Percentiles rank a stretch among this genome's conserved stretches.
Conservation (phyloP, 805 yeast genomes). For the Candida sanyiensis region DNA sequence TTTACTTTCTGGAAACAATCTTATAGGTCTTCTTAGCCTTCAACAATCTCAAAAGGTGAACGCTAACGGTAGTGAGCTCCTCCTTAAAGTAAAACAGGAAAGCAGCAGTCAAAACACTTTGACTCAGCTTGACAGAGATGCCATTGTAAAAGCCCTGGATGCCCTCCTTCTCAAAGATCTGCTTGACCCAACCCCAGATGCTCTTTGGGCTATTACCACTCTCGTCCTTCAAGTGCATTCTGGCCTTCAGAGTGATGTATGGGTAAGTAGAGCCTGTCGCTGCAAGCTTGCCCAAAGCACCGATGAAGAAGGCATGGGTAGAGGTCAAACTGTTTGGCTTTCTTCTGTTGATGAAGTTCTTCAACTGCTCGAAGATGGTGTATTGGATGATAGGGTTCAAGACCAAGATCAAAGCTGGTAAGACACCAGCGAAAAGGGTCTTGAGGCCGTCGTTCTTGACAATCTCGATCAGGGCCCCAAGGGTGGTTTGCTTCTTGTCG, state of each 20-base stretch:
- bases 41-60: conserved; percentile 44
- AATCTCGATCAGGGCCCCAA: conserved; percentile 56
- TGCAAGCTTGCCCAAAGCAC: conserved; percentile 82
- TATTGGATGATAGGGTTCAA: conserved; percentile 88
- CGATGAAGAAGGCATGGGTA: conserved; percentile 74
- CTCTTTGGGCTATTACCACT: conserved; percentile 26
- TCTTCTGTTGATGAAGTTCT: conserved; percentile 53
- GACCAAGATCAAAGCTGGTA: conserved; percentile 84
- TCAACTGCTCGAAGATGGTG: conserved; percentile 83
- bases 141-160: conserved; percentile 77
- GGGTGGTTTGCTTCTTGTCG: conserved; percentile 34
- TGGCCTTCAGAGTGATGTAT: conserved; percentile 80
- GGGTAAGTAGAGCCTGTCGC: conserved; percentile 93
- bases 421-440: conserved; percentile 76
- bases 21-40: conserved; percentile 11
- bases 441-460: conserved; percentile 62
- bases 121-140: conserved; percentile 69
- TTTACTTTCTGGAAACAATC: conserved; percentile 1
- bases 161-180: conserved; percentile 68
- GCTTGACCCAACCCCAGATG: conserved; percentile 46
- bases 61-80: conserved; percentile 60
- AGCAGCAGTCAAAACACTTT: conserved; percentile 84
- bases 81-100: conserved; percentile 88
- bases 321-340: conserved; percentile 52
- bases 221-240: conserved; percentile 68